Evolutionary conservation across 73 alveolate genomes (phyloP), one percentile per base, ranked within the genome.

Genomic region (Effrenium voratum): DNA sequence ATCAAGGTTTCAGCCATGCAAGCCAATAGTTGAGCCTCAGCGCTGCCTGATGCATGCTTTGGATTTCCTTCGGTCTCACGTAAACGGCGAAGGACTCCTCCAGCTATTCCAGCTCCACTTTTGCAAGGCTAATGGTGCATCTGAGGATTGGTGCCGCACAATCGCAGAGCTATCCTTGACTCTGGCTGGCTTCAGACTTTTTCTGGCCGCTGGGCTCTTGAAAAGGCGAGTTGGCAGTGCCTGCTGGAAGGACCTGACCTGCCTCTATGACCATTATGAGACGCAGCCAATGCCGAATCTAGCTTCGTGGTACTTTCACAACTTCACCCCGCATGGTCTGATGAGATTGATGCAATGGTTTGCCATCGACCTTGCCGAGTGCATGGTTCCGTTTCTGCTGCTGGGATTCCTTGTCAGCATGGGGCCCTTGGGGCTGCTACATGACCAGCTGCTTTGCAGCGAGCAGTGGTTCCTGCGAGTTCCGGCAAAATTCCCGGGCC

Each of bases 281-380:
- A 92, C 98, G 30, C 98, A 92, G 85, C 98, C 98, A 5, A 92
- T 92, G 98, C 98, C 98, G 40, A 92, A 92, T 49, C 49, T 55
- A 13, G 92, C 81, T 1, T 46, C 98, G 3, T 92, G 98, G 98
- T 46, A n/a, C 59, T 72, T 92, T 52, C 90, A 92, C 68, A 76
- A 72, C 50, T 76, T 40, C 68, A 76, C 98, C 13, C 98, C 98
- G 36, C 98, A 59, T 2, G 16, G 92, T 0, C 15, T 92, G 81
- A 91, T 92, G 26, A 60, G 91, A 16, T 6, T 72, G 32, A 92
- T 92, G 98, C 98, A 73, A 50, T 92, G 98, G 98, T 92, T 92
- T 34, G 90, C 98, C 12, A 92, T 92, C 10, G 98, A 92, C 26
- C 66, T 92, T 13, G 36, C 91, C 8, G 98, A 92, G 55, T 72